These are phyloP conservation scores for Aspergillus ochraceus DNA, from an alignment of 2,329 filamentous ascomycete species.

Conservation along the genomic window DNA sequence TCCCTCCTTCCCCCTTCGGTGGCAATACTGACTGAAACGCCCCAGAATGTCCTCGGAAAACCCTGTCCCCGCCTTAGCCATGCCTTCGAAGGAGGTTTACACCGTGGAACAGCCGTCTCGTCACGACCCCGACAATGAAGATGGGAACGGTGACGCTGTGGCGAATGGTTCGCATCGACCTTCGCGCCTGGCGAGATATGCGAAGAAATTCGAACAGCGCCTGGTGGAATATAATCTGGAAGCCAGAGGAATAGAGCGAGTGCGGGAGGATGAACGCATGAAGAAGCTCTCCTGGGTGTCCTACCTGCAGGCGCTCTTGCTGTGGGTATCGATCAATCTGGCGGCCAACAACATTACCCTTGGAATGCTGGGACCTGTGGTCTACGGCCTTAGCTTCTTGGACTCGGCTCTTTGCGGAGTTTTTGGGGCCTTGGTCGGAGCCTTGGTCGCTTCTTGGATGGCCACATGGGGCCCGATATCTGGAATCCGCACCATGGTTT, in stretches of 20 bases:
- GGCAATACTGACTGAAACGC: constrained; percentile 22
- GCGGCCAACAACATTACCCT: constrained; percentile 64
- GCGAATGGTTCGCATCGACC: constrained; percentile 16
- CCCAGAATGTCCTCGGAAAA: constrained; percentile 34
- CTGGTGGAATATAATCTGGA: constrained; percentile 52
- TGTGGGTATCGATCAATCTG: constrained; percentile 65
- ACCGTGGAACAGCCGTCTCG: constrained; percentile 9
- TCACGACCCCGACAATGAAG: constrained; percentile 17
- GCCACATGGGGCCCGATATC: constrained; percentile 62
- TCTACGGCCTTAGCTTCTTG: constrained; percentile 59
- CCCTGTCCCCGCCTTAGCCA: constrained; percentile 30
- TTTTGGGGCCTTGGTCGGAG: constrained; percentile 58
- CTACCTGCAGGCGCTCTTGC: constrained; percentile 56
- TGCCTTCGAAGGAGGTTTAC: constrained; percentile 21
- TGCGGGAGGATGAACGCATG: constrained; percentile 56
- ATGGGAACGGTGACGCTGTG: constrained; percentile 12
- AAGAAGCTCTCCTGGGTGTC: constrained; percentile 51
- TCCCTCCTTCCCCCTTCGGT: constrained; percentile 8
- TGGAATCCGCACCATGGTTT: constrained; percentile 62
- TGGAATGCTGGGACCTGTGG: constrained; percentile 62
- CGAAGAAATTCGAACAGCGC: constrained; percentile 40
- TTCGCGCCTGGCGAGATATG: constrained; percentile 29
- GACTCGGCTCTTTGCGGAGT: constrained; percentile 59
- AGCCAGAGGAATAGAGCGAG: constrained; percentile 60
- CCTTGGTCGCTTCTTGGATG: constrained; percentile 58